Evolutionary conservation across 148 eudicot species (phyloP), one percentile per base, ranked within the genome.

Genomic region (Rhododendron mucronatum): DNA sequence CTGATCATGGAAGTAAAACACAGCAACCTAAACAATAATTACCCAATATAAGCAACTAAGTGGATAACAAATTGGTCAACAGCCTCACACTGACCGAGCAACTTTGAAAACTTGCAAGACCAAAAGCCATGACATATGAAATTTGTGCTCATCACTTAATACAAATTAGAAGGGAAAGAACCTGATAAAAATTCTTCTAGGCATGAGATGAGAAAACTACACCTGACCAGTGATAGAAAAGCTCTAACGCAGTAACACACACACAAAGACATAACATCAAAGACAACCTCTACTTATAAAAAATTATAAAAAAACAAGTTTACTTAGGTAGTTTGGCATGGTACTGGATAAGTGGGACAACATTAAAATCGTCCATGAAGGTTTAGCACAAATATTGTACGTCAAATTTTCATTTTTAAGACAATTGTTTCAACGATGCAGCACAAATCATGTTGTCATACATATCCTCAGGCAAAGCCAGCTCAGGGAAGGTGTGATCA

Each of bases 1-100:
- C n/a, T 97, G 90, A 84, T 97, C 99, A 87, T 97, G 98, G 89
- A 97, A 97, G 92, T 97, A 97, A 78, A 95, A 93, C 82, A 97
- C 98, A 77, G 99, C 99, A 89, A 92, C 99, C 99, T 97, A 95
- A 84, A 91, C 87, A 73, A 73, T 6, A 88, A 85, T 63, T n/a
- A 14, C 21, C 35, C 2, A 69, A 74, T 45, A 80, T 79, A 39
- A 48, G 47, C 26, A 44, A 71, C 4, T 28, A 69, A 83, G 39
- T 48, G 16, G 18, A 16, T 9, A 71, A 83, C 28, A 30, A 26
- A 30, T 28, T 26, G 20, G 50, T 74, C 80, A 71, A 61, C 67
- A 74, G 21, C 55, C 80, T 73, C 63, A 23, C 65, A 65, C 18
- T 45, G 76, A 82, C 75, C 23, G 10, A 13, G 78, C 21, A 69